Conservation (phyloP, 371 early-diverging fungal genomes). For the Dentiscutata heterogama region DNA sequence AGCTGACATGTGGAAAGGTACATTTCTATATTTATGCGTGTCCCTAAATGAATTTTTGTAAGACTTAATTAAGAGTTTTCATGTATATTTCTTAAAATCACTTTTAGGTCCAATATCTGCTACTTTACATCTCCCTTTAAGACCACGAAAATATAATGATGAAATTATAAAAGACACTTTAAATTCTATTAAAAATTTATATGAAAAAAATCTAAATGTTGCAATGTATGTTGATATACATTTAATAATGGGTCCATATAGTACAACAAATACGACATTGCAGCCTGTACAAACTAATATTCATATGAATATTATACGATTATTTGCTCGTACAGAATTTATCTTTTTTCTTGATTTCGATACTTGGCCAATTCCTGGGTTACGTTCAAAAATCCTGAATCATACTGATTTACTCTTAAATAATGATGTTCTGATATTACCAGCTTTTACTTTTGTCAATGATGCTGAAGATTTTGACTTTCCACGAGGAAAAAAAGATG, state of each 20-base stretch:
- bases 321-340: conserved; percentile 65
- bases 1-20: conserved; percentile 54
- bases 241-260: conserved; percentile 59
- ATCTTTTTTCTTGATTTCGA: conserved; percentile 57
- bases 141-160: conserved; percentile 46
- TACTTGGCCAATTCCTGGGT: conserved; percentile 44
- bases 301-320: conserved; percentile 63
- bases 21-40: not conserved
- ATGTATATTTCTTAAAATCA: not conserved
- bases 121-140: conserved; percentile 56
- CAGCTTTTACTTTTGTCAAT: conserved; percentile 23
- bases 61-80: not conserved
- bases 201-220: conserved; percentile 56
- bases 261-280: not conserved
- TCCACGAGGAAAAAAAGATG: conserved; percentile 5
- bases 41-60: not conserved
- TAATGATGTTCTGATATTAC: conserved; percentile 39
- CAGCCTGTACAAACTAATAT: conserved; percentile 52
- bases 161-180: conserved; percentile 46
- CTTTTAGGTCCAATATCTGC: conserved; percentile 66
- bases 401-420: conserved; percentile 17
- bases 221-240: conserved; percentile 63
- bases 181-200: conserved; percentile 54
- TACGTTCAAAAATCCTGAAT: conserved; percentile 14
- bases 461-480: not conserved